Evolutionary conservation across 345 rosid species (phyloP).

Genomic region (Euphorbia pulcherrima): DNA sequence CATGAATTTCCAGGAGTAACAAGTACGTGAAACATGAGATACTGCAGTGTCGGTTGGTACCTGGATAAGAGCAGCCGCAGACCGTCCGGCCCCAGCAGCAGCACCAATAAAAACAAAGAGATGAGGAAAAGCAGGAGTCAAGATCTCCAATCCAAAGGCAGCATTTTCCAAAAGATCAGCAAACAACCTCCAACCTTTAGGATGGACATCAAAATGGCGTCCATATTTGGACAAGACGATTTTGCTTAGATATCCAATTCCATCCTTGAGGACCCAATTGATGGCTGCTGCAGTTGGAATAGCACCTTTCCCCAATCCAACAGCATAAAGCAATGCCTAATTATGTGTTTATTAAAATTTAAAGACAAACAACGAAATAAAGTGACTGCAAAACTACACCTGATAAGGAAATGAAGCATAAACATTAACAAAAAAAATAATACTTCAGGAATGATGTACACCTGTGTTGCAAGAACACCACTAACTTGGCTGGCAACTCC

Average conservation of each 20-base stretch:
- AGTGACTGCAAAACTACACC: background rate
- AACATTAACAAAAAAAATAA: background rate
- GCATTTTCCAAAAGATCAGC: constrained; percentile 94
- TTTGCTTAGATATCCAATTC: constrained; percentile 91
- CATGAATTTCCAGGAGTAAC: background rate
- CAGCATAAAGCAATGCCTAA: constrained; percentile 93
- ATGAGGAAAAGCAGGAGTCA: constrained; percentile 87
- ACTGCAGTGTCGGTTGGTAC: constrained; percentile 18
- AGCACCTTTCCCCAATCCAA: constrained; percentile 95
- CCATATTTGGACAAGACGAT: constrained; percentile 84
- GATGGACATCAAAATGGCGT: constrained; percentile 92
- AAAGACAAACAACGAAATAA: constrained; percentile 6
- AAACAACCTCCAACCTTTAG: constrained; percentile 92
- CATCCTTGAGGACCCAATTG: constrained; percentile 97
- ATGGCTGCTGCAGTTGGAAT: constrained; percentile 95
- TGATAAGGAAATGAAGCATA: background rate
- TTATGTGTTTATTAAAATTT: background rate
- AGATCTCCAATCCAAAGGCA: constrained; percentile 90
- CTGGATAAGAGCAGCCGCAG: constrained; percentile 94
- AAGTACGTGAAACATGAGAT: background rate
- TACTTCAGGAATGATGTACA: constrained; percentile 15
- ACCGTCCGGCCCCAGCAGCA: constrained; percentile 86
- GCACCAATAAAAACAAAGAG: constrained; percentile 77
- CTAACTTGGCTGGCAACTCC: constrained; percentile 92
- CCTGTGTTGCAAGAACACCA: constrained; percentile 96